Evolutionary conservation across 495 filamentous ascomycete species (phyloP).

Genomic region (Eremomyces bilateralis): DNA sequence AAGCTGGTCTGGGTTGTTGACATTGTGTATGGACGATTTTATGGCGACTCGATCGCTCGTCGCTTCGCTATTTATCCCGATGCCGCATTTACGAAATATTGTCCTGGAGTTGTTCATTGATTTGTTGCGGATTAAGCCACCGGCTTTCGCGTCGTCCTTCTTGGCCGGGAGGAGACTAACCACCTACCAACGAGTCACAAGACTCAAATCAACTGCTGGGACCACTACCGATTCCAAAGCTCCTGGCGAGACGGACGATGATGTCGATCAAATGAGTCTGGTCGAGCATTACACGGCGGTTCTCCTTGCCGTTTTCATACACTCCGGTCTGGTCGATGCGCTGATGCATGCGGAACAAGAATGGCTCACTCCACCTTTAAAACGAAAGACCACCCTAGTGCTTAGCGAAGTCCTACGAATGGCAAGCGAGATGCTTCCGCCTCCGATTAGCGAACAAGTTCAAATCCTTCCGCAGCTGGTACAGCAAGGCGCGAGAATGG

Average conservation of each 20-base stretch:
- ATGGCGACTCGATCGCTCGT: conserved; percentile 64
- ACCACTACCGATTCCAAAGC: conserved; percentile 22
- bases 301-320: conserved; percentile 67
- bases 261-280: conserved; percentile 52
- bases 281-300: conserved; percentile 84
- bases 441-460: conserved; percentile 50
- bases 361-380: conserved; percentile 47
- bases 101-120: conserved; percentile 79
- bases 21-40: conserved; percentile 65
- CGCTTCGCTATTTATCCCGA: conserved; percentile 52
- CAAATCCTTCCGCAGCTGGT: conserved; percentile 75
- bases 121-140: conserved; percentile 78
- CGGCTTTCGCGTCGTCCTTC: conserved; percentile 91
- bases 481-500: conserved; percentile 46
- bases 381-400: conserved; percentile 73
- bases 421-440: conserved; percentile 64
- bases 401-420: conserved; percentile 80
- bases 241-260: conserved; percentile 30
- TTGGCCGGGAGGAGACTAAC: conserved; percentile 81
- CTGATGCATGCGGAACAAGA: conserved; percentile 46
- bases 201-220: conserved; percentile 47
- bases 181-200: conserved; percentile 76
- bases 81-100: conserved; percentile 34
- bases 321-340: conserved; percentile 52
- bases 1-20: conserved; percentile 81